Base-by-base conservation (phyloP, 352 stramenopile genomes). In the Phytopythium vexans region DNA sequence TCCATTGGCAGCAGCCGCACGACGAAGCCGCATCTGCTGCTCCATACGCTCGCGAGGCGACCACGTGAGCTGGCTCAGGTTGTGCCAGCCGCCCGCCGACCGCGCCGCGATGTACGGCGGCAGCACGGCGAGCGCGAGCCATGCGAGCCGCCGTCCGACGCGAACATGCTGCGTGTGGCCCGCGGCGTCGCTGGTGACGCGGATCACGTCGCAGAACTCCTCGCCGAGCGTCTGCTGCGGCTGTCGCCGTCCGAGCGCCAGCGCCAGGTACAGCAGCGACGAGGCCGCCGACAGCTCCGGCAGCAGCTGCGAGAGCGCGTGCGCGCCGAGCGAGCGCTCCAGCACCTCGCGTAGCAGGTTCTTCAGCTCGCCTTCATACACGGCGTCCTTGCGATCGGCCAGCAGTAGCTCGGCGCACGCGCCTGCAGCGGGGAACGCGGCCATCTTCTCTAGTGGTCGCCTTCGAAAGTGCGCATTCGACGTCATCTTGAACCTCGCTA, bases 171-270 rank as follows among this genome's bases (percentile, higher is more conserved):
- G 42, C n/a, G 85, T 52, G 0, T 27, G 34, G 0, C 47, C 35
- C 0, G 15, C 46, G 1, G 27, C 16, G 46, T 35, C 46, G 14
- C 61, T 73, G 4, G 67, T 70, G 21, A 93, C 76, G 35, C 83
- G 83, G 43, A 93, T 74, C 10, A 94, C 70, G 47, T 94, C 84
- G 42, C 86, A 94, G 56, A 89, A 95, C 47, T 95, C 86, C 55
- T 95, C 86, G 8, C 86, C 86, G n/a, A 95, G 70, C 37, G 83
- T 93, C 52, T 95, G 86, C 51, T 84, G 70, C 36, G 83, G 78
- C 45, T 75, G 75, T 48, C 68, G 68, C 43, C 59, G 49, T 5
- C 78, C 72, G 12, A 94, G 66, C 44, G 70, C 76, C 32, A 89
- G 62, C 56, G 74, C 42, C 48, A 82, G 77, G 34, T 94, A 94